Evolutionary conservation across 176 grass and related monocot species (phyloP), one percentile per base, ranked within the genome.

Genomic region (Chrysopogon serrulatus): DNA sequence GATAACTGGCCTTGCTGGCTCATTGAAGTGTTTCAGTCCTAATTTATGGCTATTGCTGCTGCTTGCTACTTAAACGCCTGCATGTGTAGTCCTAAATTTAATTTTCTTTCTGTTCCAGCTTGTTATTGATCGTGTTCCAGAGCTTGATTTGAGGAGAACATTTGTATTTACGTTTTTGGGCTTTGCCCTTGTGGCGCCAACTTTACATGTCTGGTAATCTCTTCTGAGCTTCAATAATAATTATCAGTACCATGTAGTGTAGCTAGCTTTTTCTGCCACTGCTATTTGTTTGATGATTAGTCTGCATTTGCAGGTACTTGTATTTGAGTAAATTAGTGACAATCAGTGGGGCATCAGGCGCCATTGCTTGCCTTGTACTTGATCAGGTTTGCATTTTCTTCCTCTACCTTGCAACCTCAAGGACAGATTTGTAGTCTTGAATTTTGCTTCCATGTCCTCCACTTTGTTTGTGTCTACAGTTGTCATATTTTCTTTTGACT

Each of bases 111-210:
- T 79, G 12, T 79, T 70, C 41, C 82, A 97, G 94, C 84, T 97
- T 91, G 76, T 70, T 37, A 88, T 95, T 63, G 93, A 95, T 84
- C 76, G 77, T 82, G 87, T 84, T 54, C 69, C 87, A 34, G 65
- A 93, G 82, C 79, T 98, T 63, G 91, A 95, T 91, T 82, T 93
- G 47, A 95, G 57, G 87, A 78, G 95, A 86, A 93, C 91, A 16
- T 91, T 95, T 90, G 91, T 98, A 5, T 98, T 95, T 79, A 95
- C 91, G 42, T 88, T 93, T 60, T 79, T 98, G 85, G 95, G 95
- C 23, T 89, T 98, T 59, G 87, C 81, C 36, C 79, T 98, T 32
- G 95, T 98, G 27, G 92, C 86, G 0, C 95, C 95, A 57, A 93
- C 87, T 17, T 70, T 98, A 35, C 92, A 98, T 87, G 33, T 95